Percentiles rank a stretch among this genome's conserved stretches.
Evolutionary conservation across 1,139 yeast genomes (phyloP).

Genomic region (Candida sanyaensis): DNA sequence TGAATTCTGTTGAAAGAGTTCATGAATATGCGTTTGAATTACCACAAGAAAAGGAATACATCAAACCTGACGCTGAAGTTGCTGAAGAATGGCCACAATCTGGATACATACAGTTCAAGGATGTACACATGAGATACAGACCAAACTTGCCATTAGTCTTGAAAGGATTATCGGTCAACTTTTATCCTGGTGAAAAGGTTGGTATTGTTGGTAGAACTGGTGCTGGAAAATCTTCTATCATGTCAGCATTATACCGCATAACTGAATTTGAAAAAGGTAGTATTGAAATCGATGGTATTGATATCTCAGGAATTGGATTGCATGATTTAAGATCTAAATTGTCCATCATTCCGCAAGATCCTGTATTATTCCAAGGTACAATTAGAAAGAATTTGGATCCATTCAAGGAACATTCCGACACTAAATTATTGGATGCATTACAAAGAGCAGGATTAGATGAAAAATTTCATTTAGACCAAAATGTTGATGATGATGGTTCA

Average conservation of each 20-base stretch:
- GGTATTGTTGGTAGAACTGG: constrained; percentile 99
- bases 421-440: constrained; percentile 53
- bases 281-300: constrained; percentile 81
- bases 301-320: constrained; percentile 60
- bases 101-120: constrained; percentile 75
- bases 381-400: constrained; percentile 71
- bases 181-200: constrained; percentile 76
- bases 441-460: constrained; percentile 66
- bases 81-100: constrained; percentile 79
- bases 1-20: constrained; percentile 50
- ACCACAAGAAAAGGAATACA: constrained; percentile 76
- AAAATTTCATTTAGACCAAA: constrained; percentile 36
- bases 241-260: constrained; percentile 89
- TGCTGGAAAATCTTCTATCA: constrained; percentile 87
- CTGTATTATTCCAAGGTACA: constrained; percentile 68
- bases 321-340: constrained; percentile 58
- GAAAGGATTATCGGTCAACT: constrained; percentile 75
- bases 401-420: constrained; percentile 52
- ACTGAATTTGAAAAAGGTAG: constrained; percentile 83
- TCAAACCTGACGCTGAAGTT: constrained; percentile 64
- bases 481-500: constrained; percentile 41
- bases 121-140: constrained; percentile 82
- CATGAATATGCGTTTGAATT: constrained; percentile 46
- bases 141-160: constrained; percentile 87
- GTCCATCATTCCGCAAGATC: constrained; percentile 80